Evolutionary conservation across 768 basidiomycete species (phyloP).

Genomic region (Serendipita sp.): DNA sequence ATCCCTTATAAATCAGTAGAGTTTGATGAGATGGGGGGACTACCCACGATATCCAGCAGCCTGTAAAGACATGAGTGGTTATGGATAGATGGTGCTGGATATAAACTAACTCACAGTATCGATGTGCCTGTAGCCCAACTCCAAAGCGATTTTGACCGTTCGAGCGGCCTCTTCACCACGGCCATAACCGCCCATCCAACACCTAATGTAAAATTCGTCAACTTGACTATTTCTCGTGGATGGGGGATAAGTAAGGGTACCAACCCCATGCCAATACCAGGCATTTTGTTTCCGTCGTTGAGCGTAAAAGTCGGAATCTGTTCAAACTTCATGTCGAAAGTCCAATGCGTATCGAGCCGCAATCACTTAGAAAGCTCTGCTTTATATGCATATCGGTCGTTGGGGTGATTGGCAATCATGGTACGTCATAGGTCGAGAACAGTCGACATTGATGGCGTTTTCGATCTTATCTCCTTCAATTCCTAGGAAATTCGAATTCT

Average conservation of each 20-base stretch:
- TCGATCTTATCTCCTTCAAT: no score
- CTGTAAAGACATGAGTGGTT: background rate
- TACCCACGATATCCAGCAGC: slow-evolving; percentile 15
- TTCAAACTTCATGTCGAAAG: background rate
- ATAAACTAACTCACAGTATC: background rate
- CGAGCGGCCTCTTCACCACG: slow-evolving; percentile 26
- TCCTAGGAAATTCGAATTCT: no score
- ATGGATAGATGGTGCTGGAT: no score
- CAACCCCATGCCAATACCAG: background rate
- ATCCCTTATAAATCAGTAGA: no score
- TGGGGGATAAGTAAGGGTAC: background rate
- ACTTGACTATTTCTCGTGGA: no score
- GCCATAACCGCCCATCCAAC: slow-evolving; percentile 26
- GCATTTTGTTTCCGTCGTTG: background rate
- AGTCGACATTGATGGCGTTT: no score
- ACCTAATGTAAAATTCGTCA: slow-evolving; percentile 11
- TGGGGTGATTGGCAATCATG: no score
- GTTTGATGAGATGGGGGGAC: slow-evolving; percentile 16
- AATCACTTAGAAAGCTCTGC: no score
- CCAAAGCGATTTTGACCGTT: slow-evolving; percentile 22
- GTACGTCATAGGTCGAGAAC: no score
- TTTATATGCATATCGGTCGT: no score
- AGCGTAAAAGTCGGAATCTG: background rate
- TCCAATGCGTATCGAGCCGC: no score
- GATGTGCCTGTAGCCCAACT: slow-evolving; percentile 32